Evolutionary conservation across 2,329 filamentous ascomycete species (phyloP), one percentile per base, ranked within the genome.

Genomic region (Metarhizium brunneum): DNA sequence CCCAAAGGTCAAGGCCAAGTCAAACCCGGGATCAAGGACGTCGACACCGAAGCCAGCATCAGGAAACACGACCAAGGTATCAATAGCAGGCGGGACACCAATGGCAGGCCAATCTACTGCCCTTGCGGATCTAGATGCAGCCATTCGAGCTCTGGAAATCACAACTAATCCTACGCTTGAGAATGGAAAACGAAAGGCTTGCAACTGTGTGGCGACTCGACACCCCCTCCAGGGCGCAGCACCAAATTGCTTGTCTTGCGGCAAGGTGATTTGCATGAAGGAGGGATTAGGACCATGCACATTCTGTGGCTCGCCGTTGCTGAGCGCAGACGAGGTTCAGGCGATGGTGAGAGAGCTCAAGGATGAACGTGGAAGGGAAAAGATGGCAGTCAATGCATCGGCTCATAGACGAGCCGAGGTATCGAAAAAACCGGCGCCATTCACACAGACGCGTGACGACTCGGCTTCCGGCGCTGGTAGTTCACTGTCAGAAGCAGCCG

Each of bases 241-340:
- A 0, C 94, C 94, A 0, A 99, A 97, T 68, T 99, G 94, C 67
- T 74, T 95, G 16, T 86, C 81, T 48, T 99, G 94, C 64, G 94
- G 94, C 57, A 97, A 97, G 69, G 90, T 99, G 13, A 86, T 97
- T 54, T 99, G 94, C 68, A 84, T 95, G 29, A 92, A 94, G 65
- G 92, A 99, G 71, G 94, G 94, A 0, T 78, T 97, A 0, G 92
- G 92, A 0, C 92, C 92, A 0, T 99, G 94, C 69, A 96, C 92
- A 0, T 96, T 89, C 66, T 99, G 94, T 73, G 84, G 85, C 0
- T 78, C 81, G 0, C 83, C 90, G 0, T 75, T 99, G 0, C 75
- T 99, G 7, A 85, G 80, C 35, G 68, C 82, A 0, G 73, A 80
- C 3, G 91, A 97, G 54, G 83, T 96, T 10, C 87, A 95, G 64